Conservation (phyloP, 73 alveolate genomes). For the Loxodes magnus region DNA sequence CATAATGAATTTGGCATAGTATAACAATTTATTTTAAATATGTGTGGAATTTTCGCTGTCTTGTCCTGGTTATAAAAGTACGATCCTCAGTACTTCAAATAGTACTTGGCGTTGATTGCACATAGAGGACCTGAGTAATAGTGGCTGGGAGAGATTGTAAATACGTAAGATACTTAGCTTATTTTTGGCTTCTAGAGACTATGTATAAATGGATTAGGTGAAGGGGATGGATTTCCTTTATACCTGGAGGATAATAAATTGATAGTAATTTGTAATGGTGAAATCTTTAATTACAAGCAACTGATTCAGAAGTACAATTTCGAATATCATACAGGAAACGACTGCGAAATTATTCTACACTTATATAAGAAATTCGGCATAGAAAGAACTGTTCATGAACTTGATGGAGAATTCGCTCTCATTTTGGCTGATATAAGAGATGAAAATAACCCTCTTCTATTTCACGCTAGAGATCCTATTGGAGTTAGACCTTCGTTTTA, state of each 20-base stretch:
- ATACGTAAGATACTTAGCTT: constrained; percentile 1
- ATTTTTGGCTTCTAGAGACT: constrained; percentile 34
- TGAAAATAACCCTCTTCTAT: constrained; percentile 1
- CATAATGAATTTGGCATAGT: no score
- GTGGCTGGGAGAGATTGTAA: constrained; percentile 2
- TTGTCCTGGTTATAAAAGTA: not conserved
- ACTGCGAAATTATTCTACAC: constrained; percentile 31
- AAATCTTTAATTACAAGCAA: constrained; percentile 24
- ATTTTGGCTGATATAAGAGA: constrained; percentile 31
- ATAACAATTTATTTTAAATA: not conserved
- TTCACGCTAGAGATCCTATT: constrained; percentile 55
- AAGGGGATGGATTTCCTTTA: constrained; percentile 30
- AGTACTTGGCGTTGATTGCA: not conserved
- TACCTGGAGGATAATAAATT: constrained; percentile 14
- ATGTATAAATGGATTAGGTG: constrained; percentile 29
- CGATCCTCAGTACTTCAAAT: not conserved
- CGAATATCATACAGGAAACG: constrained; percentile 20
- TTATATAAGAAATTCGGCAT: constrained; percentile 27
- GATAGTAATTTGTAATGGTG: constrained; percentile 36
- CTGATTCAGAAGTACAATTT: constrained; percentile 13
- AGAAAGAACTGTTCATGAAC: constrained; percentile 18
- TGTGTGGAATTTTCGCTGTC: constrained; percentile 6
- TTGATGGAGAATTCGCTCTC: constrained; percentile 50
- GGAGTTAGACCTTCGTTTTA: constrained; percentile 48
- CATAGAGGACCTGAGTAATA: constrained; percentile 11